A percentile compares a stretch with the other conserved stretches of the same genome.
Evolutionary conservation across 441 rosid species (phyloP).

Genomic region (Aquilaria agallochum): DNA sequence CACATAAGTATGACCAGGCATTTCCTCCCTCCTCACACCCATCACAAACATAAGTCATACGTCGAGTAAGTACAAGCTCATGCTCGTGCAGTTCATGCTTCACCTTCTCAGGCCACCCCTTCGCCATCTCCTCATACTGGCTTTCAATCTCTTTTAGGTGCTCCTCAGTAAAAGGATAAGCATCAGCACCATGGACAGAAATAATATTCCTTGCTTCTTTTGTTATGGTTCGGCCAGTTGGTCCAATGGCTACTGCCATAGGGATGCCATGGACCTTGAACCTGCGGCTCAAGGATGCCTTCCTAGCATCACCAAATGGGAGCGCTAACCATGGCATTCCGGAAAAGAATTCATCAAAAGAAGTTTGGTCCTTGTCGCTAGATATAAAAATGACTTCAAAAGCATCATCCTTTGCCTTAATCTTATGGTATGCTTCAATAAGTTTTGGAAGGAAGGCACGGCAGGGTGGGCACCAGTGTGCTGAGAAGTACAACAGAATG

Average conservation of each 20-base stretch:
- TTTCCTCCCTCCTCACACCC: slow-evolving; percentile 38
- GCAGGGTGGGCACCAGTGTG: slow-evolving; percentile 86
- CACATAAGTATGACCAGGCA: slow-evolving; percentile 51
- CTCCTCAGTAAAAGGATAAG: slow-evolving; percentile 72
- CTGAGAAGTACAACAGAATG: slow-evolving; percentile 74
- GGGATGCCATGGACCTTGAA: slow-evolving; percentile 75
- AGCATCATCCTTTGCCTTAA: slow-evolving; percentile 52
- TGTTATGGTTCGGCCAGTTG: slow-evolving; percentile 54
- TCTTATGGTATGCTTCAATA: slow-evolving; percentile 48
- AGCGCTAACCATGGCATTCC: slow-evolving; percentile 85
- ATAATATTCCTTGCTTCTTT: slow-evolving; percentile 54
- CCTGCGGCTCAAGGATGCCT: slow-evolving; percentile 39
- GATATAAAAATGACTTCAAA: slow-evolving; percentile 77
- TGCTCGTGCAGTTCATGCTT: slow-evolving; percentile 58
- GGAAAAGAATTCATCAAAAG: slow-evolving; percentile 55
- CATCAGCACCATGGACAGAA: slow-evolving; percentile 48
- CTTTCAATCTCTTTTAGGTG: slow-evolving; percentile 44
- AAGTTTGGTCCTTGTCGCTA: slow-evolving; percentile 53
- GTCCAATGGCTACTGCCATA: slow-evolving; percentile 55
- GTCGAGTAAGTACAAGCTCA: slow-evolving; percentile 44
- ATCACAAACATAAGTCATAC: slow-evolving; percentile 32
- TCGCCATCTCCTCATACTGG: slow-evolving; percentile 39
- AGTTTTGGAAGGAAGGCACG: slow-evolving; percentile 68
- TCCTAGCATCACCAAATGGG: slow-evolving; percentile 70
- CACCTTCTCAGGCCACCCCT: slow-evolving; percentile 70